Base-by-base conservation (phyloP, 2,329 filamentous ascomycete genomes). In the Cladosporium halotolerans region DNA sequence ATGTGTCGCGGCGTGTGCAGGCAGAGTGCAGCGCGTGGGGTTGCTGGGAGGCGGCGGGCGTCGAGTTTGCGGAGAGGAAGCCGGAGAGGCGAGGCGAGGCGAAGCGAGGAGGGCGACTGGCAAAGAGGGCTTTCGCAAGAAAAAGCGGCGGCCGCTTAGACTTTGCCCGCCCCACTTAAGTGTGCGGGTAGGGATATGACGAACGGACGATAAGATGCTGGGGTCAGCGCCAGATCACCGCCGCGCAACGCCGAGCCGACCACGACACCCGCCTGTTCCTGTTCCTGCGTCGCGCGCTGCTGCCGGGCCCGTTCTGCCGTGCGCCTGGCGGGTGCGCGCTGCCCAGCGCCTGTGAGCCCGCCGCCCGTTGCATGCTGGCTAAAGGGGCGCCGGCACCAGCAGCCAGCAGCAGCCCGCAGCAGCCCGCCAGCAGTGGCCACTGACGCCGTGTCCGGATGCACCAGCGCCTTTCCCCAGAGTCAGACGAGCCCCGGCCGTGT, bases 201-300 rank as follows among this genome's bases (percentile, higher is more conserved):
- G 47, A 51, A 33, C 45, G 45, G 45, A 46, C 39, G 39, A 41
- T 41, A 41, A 41, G 39, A 41, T 18, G 11, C 13, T n/a, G 39
- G 39, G 14, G 39, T 9, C n/a, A 32, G 33, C 14, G 39, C 23
- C 40, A 42, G 40, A 42, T 42, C 40, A 42, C 36, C 36, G 23
- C 23, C 23, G 36, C 16, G 36, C 36, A 14, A 39, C 40, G 40
- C 40, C 40, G 40, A 42, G 40, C 38, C 39, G 47, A 43, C 41
- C 34, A 46, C 32, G 31, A 33, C 23, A 23, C 28, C 33, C 33
- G 45, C 16, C 45, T 48, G 23, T 28, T 5, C 23, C 23, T 39
- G 47, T 51, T 51, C 47, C 47, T 51, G 47, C 47, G 47, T 51
- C 47, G 47, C 31, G 47, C 47, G 31, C 36, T 39, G 36, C 34